phyloP scores from a whole-genome alignment of 805 yeast genomes.

The Hanseniaspora taiwanica region DNA sequence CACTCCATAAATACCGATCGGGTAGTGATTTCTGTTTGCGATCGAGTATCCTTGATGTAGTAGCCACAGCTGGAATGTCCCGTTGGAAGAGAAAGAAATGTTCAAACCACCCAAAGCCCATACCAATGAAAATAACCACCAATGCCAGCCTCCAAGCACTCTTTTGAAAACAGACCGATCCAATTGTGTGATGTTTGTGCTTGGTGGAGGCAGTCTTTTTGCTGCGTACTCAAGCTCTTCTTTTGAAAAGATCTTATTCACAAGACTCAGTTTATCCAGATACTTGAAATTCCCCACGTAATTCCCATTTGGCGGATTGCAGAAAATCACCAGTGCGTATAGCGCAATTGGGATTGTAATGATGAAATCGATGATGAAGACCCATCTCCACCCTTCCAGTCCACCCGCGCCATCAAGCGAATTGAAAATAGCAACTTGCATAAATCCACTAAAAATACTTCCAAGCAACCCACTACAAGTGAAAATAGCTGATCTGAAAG shows the following conservation, averaged over 20 bases:
- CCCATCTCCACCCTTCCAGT: conserved; percentile 53
- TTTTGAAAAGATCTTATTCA: conserved; percentile 25
- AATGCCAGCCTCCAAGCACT: conserved; percentile 41
- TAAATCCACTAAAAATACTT: conserved; percentile 39
- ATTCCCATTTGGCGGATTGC: conserved; percentile 32
- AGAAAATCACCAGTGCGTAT: conserved; percentile 44
- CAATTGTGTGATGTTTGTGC: conserved; percentile 20
- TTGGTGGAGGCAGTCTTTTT: conserved; percentile 29
- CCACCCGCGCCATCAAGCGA: conserved; percentile 35
- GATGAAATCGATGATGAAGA: conserved; percentile 49
- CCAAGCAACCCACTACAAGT: conserved; percentile 43
- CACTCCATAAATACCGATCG: conserved; percentile 40
- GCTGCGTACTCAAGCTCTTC: conserved; percentile 31
- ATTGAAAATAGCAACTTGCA: conserved; percentile 41
- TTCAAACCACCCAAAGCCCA: conserved; percentile 41
- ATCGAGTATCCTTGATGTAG: conserved; percentile 29
- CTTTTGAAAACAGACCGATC: conserved; percentile 30
- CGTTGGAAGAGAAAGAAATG: conserved; percentile 32
- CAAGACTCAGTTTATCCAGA: conserved; percentile 13
- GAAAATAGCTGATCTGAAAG: conserved; percentile 40
- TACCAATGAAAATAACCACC: conserved; percentile 38
- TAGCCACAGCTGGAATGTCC: conserved; percentile 37
- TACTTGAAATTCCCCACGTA: not conserved
- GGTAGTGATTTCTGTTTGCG: conserved; percentile 35
- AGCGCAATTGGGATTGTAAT: conserved; percentile 44